Percentiles rank a stretch among this genome's conserved stretches.
phyloP scores from a whole-genome alignment of 345 rosid genomes.

The Linum trigynum region DNA sequence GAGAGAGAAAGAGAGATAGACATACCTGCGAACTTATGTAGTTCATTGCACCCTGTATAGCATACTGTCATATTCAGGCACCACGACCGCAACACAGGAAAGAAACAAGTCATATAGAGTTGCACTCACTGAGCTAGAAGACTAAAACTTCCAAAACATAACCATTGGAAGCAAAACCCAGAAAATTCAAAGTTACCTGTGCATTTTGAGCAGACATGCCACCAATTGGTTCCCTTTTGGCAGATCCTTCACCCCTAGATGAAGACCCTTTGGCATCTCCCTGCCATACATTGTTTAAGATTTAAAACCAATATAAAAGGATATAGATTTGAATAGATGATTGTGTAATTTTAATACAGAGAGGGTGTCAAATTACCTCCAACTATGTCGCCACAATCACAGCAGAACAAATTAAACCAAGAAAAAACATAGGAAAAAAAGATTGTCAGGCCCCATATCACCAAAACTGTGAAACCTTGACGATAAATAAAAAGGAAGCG shows the following conservation, averaged over 20 bases:
- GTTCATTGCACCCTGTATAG: conserved; percentile 36
- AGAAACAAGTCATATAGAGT: conserved; percentile 5
- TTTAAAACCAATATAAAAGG: neutral
- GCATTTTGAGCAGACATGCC: conserved; percentile 39
- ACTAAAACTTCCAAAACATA: neutral
- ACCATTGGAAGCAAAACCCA: neutral
- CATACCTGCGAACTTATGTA: conserved; percentile 36
- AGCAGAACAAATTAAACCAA: neutral
- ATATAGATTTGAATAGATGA: neutral
- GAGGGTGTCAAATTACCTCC: conserved; percentile 44
- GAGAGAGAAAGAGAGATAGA: conserved; percentile 17
- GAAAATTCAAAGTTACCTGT: conserved; percentile 30
- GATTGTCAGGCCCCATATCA: conserved; percentile 8
- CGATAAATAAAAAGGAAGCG: neutral
- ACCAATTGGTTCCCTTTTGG: conserved; percentile 43
- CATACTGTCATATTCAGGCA: conserved; percentile 27
- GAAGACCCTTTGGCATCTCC: conserved; percentile 66
- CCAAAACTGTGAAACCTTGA: neutral
- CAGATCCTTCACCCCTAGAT: conserved; percentile 45
- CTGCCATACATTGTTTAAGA: conserved; percentile 23
- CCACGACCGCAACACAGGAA: conserved; percentile 10
- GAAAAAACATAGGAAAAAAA: conserved; percentile 2
- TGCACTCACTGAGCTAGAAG: neutral
- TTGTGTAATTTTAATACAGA: neutral
- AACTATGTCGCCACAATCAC: conserved; percentile 34